These are phyloP conservation scores for Fusarium pseudograminearum DNA, from an alignment of 2,329 filamentous ascomycete species.

Conservation along the genomic window DNA sequence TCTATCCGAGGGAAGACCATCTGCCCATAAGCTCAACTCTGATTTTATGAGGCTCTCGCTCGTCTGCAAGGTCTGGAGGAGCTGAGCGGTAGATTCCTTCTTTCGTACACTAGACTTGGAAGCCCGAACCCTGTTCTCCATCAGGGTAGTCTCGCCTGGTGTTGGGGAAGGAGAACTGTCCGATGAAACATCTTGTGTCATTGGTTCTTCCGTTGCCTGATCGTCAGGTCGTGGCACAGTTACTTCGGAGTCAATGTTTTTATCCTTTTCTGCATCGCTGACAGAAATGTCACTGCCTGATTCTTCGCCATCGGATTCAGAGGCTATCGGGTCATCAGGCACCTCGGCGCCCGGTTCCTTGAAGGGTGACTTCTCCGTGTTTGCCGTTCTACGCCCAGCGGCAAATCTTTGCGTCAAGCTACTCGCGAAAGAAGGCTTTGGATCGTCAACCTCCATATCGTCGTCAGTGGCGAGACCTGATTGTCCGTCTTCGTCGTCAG, in stretches of 20 bases:
- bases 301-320: slow-evolving; percentile 8
- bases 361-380: background rate
- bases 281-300: background rate
- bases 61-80: slow-evolving; percentile 40
- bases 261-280: background rate
- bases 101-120: slow-evolving; percentile 39
- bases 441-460: slow-evolving; percentile 6
- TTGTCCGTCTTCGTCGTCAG: background rate
- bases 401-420: slow-evolving; percentile 39
- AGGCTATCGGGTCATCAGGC: background rate
- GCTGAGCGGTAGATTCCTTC: slow-evolving; percentile 40
- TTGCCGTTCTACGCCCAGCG: slow-evolving; percentile 13
- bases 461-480: background rate
- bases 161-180: background rate
- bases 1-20: slow-evolving; percentile 7
- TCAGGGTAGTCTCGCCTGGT: slow-evolving; percentile 48
- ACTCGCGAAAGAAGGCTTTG: slow-evolving; percentile 38
- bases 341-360: slow-evolving; percentile 34
- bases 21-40: slow-evolving; percentile 32
- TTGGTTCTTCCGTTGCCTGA: background rate
- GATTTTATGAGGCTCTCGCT: slow-evolving; percentile 31
- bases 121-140: slow-evolving; percentile 42
- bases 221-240: background rate
- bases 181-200: background rate
- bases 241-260: background rate